Evolutionary conservation across 2,329 filamentous ascomycete species (phyloP), one percentile per base, ranked within the genome.

Genomic region (Neonectria sp.): DNA sequence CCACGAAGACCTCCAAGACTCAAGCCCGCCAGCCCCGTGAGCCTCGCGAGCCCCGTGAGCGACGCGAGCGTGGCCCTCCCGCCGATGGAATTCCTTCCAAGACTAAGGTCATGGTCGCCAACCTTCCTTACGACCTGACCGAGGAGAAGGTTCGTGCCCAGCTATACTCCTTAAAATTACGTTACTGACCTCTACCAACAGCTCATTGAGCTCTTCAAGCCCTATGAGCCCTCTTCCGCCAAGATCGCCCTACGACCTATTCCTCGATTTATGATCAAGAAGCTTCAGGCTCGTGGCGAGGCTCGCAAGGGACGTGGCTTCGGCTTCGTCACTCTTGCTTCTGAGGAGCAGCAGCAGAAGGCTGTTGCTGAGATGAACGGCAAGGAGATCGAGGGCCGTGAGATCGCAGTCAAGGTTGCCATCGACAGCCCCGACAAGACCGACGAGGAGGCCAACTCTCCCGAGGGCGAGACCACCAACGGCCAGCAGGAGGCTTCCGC

Each of bases 91-190:
- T 99, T 79, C 92, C 96, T 74, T 98, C 95, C 84, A 98, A 98
- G 92, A 98, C 93, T 84, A 99, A 99, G 93, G 94, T 99, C 85
- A 99, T 99, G 96, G 96, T 99, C 79, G 96, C 96, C 80, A 99
- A 99, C 88, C 91, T 99, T 71, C 96, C 96, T 60, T 99, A 99
- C 81, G 95, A 99, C 86, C 90, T 98, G 83, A 95, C 92, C 78
- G 96, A 99, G 87, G 95, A 98, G 79, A 97, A 95, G 91, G 95
- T 97, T 85, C 63, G 70, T 74, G 88, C 13, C 33, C 7, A 35
- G 33, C 7, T 52, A 13, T 17, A n/a, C n/a, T 33, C 25, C 6
- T 58, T n/a, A 25, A 12, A 24, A 37, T 11, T 15, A 7, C n/a
- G 25, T 6, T 60, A 37, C 76, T 80, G 62, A 79, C 75, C 46